phyloP scores from a whole-genome alignment of 495 filamentous ascomycete species.

The Monascus purpureus region DNA sequence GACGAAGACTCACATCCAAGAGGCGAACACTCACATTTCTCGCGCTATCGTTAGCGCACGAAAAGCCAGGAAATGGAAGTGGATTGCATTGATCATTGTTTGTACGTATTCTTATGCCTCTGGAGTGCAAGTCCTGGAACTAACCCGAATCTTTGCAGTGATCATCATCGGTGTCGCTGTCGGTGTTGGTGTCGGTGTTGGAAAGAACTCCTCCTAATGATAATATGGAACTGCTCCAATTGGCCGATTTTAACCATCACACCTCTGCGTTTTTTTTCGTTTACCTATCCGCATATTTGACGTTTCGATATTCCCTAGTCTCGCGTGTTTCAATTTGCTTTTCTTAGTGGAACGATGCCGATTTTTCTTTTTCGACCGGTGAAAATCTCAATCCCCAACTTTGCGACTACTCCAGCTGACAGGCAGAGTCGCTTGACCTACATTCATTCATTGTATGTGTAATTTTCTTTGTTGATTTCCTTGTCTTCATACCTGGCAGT shows the following conservation, averaged over 20 bases:
- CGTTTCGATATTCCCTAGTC: not conserved
- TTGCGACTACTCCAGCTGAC: too few species aligned
- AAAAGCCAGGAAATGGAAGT: conserved; percentile 85
- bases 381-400: too few species aligned
- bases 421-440: too few species aligned
- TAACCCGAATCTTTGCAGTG: conserved; percentile 17
- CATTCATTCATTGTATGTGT: too few species aligned
- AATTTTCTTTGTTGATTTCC: too few species aligned
- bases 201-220: conserved; percentile 1
- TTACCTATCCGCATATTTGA: not conserved
- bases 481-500: not conserved
- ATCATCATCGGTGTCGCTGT: conserved; percentile 38
- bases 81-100: conserved; percentile 77
- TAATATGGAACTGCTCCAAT: not conserved
- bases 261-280: not conserved
- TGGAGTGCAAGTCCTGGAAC: not conserved
- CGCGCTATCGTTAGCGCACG: conserved; percentile 68
- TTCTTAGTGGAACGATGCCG: too few species aligned
- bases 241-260: too few species aligned
- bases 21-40: conserved; percentile 67
- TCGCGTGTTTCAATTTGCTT: not conserved
- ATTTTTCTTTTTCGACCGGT: too few species aligned
- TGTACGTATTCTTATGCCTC: conserved; percentile 39
- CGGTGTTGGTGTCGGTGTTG: conserved; percentile 34
- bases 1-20: conserved; percentile 59